Evolutionary conservation across 305 asterid genomes (phyloP).

Genomic region (Fraxinus albicans): DNA sequence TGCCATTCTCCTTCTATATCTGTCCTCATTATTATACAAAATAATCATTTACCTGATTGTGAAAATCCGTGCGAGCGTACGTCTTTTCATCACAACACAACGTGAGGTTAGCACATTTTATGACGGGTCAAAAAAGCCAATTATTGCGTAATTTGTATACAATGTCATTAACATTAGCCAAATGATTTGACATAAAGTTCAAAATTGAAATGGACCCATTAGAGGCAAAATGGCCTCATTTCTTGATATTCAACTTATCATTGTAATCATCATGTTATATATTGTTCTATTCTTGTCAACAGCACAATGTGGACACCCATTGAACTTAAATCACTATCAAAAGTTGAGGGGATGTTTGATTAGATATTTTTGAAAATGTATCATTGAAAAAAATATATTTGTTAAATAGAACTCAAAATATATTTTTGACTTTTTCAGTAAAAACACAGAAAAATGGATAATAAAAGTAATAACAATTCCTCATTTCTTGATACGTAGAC

Average conservation of each 20-base stretch:
- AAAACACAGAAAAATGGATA: neutral
- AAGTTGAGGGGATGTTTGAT: neutral
- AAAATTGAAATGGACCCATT: slow-evolving; percentile 21
- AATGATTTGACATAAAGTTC: slow-evolving; percentile 23
- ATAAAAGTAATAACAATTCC: neutral
- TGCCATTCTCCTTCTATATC: slow-evolving; percentile 14
- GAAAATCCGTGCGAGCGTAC: neutral
- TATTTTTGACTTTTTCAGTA: too few species aligned
- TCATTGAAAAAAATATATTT: neutral
- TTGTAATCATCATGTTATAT: slow-evolving; percentile 29
- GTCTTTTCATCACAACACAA: neutral
- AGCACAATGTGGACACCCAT: slow-evolving; percentile 5
- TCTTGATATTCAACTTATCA: slow-evolving; percentile 21
- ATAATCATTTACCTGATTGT: neutral
- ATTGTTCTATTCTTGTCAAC: slow-evolving; percentile 33
- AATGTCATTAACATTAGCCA: slow-evolving; percentile 13
- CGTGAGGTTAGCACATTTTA: neutral
- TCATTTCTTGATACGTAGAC: neutral
- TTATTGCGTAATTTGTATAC: neutral
- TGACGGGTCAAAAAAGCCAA: neutral
- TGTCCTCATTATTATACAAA: slow-evolving; percentile 1
- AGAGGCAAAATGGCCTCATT: neutral
- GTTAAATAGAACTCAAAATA: neutral
- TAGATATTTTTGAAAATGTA: neutral
- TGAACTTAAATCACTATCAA: neutral